A percentile compares a stretch with the other conserved stretches of the same genome.
phyloP scores from a whole-genome alignment of 2,329 filamentous ascomycete genomes.

The Ceratocystiopsis sp. region DNA sequence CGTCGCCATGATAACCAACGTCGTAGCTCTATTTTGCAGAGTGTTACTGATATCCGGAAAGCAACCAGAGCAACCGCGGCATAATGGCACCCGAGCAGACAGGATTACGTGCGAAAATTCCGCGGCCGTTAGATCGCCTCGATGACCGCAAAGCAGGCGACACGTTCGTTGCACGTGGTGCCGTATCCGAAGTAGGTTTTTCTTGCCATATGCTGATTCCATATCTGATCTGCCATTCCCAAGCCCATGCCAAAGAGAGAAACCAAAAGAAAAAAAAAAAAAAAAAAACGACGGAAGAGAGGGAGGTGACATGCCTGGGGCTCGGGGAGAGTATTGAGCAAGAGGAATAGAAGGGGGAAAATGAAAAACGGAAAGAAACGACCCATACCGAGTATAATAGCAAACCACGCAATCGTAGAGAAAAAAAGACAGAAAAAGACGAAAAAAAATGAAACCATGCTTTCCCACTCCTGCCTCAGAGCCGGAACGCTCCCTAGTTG shows the following conservation, averaged over 20 bases:
- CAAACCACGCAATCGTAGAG: not conserved
- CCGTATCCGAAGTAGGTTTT: no score
- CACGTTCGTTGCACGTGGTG: no score
- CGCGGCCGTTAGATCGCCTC: no score
- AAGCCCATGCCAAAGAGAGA: not conserved
- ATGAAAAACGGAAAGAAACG: not conserved
- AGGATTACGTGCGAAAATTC: no score
- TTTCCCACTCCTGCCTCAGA: not conserved
- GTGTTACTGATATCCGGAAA: no score
- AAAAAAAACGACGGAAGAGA: not conserved
- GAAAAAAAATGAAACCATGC: not conserved
- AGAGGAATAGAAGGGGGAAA: not conserved
- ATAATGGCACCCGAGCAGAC: no score
- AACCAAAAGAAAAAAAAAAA: not conserved
- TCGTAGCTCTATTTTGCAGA: no score
- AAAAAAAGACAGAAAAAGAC: not conserved
- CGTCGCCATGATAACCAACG: no score
- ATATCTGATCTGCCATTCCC: no score
- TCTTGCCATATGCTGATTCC: no score
- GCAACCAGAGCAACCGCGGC: no score
- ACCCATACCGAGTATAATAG: not conserved
- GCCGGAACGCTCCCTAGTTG: slow-evolving; percentile 12
- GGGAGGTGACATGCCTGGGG: not conserved
- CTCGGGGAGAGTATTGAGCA: not conserved
- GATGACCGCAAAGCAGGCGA: no score